phyloP scores from a whole-genome alignment of 768 basidiomycete species.

The Lepiota venenata region DNA sequence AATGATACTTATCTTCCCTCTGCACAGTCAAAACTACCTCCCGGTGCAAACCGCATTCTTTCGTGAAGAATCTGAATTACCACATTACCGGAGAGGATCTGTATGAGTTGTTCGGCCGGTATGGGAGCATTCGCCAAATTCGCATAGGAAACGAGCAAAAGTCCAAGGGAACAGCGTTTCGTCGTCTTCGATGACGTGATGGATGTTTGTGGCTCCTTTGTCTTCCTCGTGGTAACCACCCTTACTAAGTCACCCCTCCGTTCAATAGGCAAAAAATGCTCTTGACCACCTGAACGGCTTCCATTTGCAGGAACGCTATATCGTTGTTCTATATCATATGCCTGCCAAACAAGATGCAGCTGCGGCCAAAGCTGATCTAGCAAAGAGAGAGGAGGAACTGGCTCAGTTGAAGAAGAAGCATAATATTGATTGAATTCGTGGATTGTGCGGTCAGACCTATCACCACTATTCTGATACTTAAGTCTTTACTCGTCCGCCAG shows the following conservation, averaged over 20 bases:
- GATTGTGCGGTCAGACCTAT: background rate
- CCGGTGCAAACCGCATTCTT: constrained; percentile 87
- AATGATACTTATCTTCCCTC: constrained; percentile 2
- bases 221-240: background rate
- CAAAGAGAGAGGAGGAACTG: constrained; percentile 87
- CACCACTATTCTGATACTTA: background rate
- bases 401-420: constrained; percentile 84
- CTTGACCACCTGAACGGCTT: constrained; percentile 97
- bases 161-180: constrained; percentile 93
- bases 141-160: constrained; percentile 90
- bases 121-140: constrained; percentile 95
- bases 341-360: constrained; percentile 96
- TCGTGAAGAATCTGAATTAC: constrained; percentile 92
- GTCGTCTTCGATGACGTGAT: constrained; percentile 96
- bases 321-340: constrained; percentile 97
- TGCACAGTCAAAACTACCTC: constrained; percentile 77
- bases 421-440: constrained; percentile 57
- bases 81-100: constrained; percentile 91
- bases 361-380: constrained; percentile 88
- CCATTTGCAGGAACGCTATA: constrained; percentile 96
- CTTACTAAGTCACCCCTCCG: constrained; percentile 11
- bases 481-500: background rate
- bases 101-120: constrained; percentile 96
- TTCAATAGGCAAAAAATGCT: constrained; percentile 85
- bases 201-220: constrained; percentile 58